These are phyloP conservation scores for Glarea lozoyensis DNA, from an alignment of 495 filamentous ascomycete species.

Conservation along the genomic window DNA sequence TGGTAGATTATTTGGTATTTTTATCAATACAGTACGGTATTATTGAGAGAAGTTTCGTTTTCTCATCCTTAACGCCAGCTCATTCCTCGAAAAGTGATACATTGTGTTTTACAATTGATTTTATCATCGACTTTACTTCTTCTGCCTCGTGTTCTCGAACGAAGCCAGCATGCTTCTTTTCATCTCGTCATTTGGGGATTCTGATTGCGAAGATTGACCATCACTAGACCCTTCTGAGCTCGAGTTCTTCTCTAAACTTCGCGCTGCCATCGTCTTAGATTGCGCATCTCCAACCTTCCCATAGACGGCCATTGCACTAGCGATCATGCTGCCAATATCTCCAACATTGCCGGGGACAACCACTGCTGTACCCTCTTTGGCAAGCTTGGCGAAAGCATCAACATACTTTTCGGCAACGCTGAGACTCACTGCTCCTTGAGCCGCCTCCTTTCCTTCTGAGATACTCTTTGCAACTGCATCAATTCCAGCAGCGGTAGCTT, in stretches of 20 bases:
- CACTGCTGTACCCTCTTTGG: slow-evolving; percentile 87
- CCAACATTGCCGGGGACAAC: slow-evolving; percentile 96
- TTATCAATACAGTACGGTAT: too few species aligned
- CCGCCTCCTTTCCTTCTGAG: slow-evolving; percentile 55
- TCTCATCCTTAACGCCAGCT: background rate
- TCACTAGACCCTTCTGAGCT: slow-evolving; percentile 19
- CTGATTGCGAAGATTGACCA: slow-evolving; percentile 8
- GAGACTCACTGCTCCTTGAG: slow-evolving; percentile 74
- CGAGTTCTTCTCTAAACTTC: slow-evolving; percentile 21
- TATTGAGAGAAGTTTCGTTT: background rate
- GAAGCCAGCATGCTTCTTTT: slow-evolving; percentile 40
- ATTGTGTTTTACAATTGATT: slow-evolving; percentile 28
- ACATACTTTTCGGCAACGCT: slow-evolving; percentile 97
- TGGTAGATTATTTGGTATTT: too few species aligned
- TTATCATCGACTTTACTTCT: slow-evolving; percentile 20
- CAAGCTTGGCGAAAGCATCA: slow-evolving; percentile 84
- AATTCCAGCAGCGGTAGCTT: slow-evolving; percentile 81
- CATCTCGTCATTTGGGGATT: slow-evolving; percentile 31
- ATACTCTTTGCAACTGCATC: slow-evolving; percentile 74
- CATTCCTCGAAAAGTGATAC: background rate
- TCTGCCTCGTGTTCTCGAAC: slow-evolving; percentile 42
- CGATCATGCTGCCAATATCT: slow-evolving; percentile 96
- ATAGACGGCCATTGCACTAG: slow-evolving; percentile 90
- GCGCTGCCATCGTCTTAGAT: slow-evolving; percentile 55
- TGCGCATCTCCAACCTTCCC: slow-evolving; percentile 88